Conservation (phyloP, 352 stramenopile genomes). For the Phytophthora pseudosyringae region DNA sequence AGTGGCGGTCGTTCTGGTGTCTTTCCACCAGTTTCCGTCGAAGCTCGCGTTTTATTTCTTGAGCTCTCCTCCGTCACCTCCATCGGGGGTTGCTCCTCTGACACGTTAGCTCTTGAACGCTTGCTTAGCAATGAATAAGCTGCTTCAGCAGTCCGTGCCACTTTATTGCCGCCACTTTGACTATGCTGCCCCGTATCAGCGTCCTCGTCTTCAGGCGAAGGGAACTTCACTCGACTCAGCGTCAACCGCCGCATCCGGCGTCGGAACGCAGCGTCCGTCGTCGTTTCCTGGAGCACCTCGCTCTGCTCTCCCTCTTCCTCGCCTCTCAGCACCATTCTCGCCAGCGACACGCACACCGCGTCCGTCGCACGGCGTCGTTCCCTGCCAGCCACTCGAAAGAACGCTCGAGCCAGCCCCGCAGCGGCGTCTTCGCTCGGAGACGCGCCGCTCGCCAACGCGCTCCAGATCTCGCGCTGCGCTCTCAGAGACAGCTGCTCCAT, state of each 20-base stretch:
- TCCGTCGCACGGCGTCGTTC: conserved; percentile 24
- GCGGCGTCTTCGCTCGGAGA: conserved; percentile 11
- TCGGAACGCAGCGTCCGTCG: conserved; percentile 30
- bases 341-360: conserved; percentile 37
- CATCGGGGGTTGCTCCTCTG: not conserved
- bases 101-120: conserved; percentile 12
- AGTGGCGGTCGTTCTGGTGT: conserved; percentile 29
- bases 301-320: conserved; percentile 9
- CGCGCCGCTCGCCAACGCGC: conserved; percentile 46
- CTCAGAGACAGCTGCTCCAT: conserved; percentile 50
- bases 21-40: not conserved
- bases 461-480: conserved; percentile 70
- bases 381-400: conserved; percentile 25
- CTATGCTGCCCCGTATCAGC: not conserved
- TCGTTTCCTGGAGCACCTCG: not conserved
- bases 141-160: not conserved
- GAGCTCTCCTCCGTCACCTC: conserved; percentile 5
- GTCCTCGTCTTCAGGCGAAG: conserved; percentile 17
- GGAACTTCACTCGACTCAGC: conserved; percentile 35
- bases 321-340: conserved; percentile 28
- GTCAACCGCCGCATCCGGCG: conserved; percentile 38
- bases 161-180: not conserved
- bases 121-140: conserved; percentile 13
- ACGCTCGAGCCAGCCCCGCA: conserved; percentile 29
- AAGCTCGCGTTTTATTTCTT: conserved; percentile 6